These are phyloP conservation scores for Lolium rigidum DNA, from an alignment of 176 grass and related monocot species.

Conservation along the genomic window DNA sequence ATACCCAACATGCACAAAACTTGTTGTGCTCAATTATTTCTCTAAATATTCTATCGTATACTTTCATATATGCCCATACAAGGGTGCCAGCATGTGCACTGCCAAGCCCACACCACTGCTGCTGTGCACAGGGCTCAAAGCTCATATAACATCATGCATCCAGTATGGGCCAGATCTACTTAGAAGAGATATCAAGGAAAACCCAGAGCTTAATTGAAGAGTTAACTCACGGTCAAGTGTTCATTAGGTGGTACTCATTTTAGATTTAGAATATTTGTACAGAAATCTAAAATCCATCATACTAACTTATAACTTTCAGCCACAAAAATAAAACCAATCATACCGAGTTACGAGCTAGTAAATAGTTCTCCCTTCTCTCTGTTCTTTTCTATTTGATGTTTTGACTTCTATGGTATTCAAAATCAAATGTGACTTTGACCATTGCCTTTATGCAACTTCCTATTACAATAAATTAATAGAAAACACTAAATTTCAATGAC, in stretches of 20 bases:
- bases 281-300: constrained; percentile 2
- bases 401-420: neutral
- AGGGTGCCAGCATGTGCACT: neutral
- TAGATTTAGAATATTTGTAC: constrained; percentile 35
- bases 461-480: constrained; percentile 16
- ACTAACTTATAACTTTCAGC: constrained; percentile 34
- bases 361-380: neutral
- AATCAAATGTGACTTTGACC: constrained; percentile 23
- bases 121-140: constrained; percentile 4
- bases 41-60: neutral
- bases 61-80: constrained; percentile 3
- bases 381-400: neutral
- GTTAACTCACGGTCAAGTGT: constrained; percentile 14
- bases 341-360: constrained; percentile 24
- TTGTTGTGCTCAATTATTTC: constrained; percentile 14
- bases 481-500: neutral
- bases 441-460: constrained; percentile 19
- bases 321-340: neutral
- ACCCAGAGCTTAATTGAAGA: neutral
- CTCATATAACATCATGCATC: constrained; percentile 22
- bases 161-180: constrained; percentile 22
- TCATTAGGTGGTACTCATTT: constrained; percentile 5
- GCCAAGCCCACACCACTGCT: constrained; percentile 3
- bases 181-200: neutral
- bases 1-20: neutral